These are phyloP conservation scores for Sordaria brevicollis DNA, from an alignment of 495 filamentous ascomycete genomes.

Conservation along the genomic window DNA sequence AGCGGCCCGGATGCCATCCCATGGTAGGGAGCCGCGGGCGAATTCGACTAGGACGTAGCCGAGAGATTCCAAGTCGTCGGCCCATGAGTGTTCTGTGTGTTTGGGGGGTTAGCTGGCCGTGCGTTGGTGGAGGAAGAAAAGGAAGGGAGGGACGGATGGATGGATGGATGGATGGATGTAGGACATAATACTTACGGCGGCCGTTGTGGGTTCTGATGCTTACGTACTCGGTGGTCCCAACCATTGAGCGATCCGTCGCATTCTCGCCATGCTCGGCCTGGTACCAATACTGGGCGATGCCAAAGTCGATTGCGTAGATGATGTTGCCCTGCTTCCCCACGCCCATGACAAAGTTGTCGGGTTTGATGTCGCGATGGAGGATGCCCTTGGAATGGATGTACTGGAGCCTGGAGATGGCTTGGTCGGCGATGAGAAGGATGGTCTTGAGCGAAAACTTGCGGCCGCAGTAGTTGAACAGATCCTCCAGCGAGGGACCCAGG, in stretches of 20 bases:
- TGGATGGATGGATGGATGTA: no score
- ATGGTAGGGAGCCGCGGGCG: slow-evolving; percentile 28
- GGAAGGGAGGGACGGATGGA: slow-evolving; percentile 4
- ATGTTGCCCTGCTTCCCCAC: slow-evolving; percentile 20
- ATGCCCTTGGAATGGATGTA: slow-evolving; percentile 24
- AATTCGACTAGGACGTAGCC: slow-evolving; percentile 33
- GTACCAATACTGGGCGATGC: slow-evolving; percentile 12
- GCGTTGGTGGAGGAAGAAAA: no score
- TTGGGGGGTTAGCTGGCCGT: no score
- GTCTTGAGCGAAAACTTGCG: slow-evolving; percentile 32
- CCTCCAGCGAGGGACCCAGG: slow-evolving; percentile 30
- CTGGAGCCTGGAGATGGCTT: slow-evolving; percentile 21
- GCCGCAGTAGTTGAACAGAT: slow-evolving; percentile 25
- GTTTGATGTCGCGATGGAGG: slow-evolving; percentile 30
- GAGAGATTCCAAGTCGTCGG: slow-evolving; percentile 32
- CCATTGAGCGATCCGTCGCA: slow-evolving; percentile 1
- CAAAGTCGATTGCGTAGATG: slow-evolving; percentile 25
- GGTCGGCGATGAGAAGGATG: slow-evolving; percentile 27
- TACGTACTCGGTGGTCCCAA: slow-evolving; percentile 15
- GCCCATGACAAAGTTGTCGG: slow-evolving; percentile 27
- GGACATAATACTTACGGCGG: slow-evolving; percentile 14
- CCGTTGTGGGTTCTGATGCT: slow-evolving; percentile 25
- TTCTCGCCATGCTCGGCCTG: slow-evolving; percentile 4
- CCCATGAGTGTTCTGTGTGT: slow-evolving; percentile 26
- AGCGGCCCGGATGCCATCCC: slow-evolving; percentile 19